phyloP scores from a whole-genome alignment of 2,329 filamentous ascomycete genomes.

The Bertia moriformis region DNA sequence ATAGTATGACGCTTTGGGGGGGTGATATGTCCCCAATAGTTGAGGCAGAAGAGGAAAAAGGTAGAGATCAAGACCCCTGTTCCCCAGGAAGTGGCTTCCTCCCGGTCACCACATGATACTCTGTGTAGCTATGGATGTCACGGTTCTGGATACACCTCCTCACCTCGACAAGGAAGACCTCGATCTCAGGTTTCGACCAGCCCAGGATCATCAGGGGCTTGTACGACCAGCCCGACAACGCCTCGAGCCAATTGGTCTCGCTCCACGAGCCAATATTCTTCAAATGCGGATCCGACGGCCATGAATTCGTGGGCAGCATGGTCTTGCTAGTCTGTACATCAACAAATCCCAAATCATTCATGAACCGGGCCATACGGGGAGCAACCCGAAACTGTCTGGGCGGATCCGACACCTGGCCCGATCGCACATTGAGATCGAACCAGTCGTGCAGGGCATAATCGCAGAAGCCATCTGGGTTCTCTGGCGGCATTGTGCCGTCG shows the following conservation, averaged over 20 bases:
- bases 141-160: conserved; percentile 21
- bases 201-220: conserved; percentile 12
- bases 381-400: not conserved
- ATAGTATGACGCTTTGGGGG: no score
- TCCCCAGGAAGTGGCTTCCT: conserved; percentile 14
- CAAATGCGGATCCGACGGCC: not conserved
- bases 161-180: conserved; percentile 26
- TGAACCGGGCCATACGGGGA: not conserved
- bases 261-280: not conserved
- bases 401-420: not conserved
- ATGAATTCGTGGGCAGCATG: not conserved
- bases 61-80: conserved; percentile 5
- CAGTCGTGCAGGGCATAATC: not conserved
- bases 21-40: no score
- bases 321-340: not conserved
- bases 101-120: conserved; percentile 20
- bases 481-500: conserved; percentile 7
- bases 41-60: no score
- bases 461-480: not conserved
- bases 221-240: not conserved
- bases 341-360: not conserved
- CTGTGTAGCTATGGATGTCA: conserved; percentile 22
- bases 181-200: conserved; percentile 26
- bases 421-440: not conserved
- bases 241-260: not conserved